phyloP scores from a whole-genome alignment of 2,329 filamentous ascomycete genomes.

The Neofusicoccum ribis region DNA sequence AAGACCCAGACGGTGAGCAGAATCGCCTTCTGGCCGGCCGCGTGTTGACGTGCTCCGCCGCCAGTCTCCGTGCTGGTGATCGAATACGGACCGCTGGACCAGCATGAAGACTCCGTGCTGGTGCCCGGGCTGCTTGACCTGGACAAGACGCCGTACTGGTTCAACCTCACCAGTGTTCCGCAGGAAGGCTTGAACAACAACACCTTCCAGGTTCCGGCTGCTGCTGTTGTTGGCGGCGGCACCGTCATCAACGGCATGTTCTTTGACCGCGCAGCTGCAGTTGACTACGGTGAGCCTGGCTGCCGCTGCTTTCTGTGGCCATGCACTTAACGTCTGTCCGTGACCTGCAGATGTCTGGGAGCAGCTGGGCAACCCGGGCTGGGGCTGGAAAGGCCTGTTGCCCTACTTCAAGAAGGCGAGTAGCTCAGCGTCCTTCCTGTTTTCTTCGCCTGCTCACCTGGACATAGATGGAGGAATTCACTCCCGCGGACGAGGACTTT shows the following conservation, averaged over 20 bases:
- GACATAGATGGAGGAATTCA: background rate
- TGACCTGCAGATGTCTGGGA: constrained; percentile 30
- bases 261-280: constrained; percentile 32
- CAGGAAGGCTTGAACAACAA: constrained; percentile 45
- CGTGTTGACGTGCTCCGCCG: too few relatives aligned
- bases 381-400: constrained; percentile 35
- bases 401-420: constrained; percentile 16
- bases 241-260: constrained; percentile 48
- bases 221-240: constrained; percentile 52
- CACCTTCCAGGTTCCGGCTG: constrained; percentile 46
- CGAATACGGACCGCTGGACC: background rate
- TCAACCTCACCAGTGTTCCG: constrained; percentile 29
- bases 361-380: constrained; percentile 33
- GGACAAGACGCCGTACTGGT: too few relatives aligned
- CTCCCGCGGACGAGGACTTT: background rate
- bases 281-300: constrained; percentile 26
- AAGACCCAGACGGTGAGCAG: constrained; percentile 28
- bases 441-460: background rate
- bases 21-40: too few relatives aligned
- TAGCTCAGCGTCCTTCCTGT: too few relatives aligned
- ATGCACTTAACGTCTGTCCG: too few relatives aligned
- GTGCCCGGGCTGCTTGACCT: background rate
- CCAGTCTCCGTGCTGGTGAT: background rate
- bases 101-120: background rate
- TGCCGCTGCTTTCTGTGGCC: too few relatives aligned